Evolutionary conservation across 1,139 yeast species (phyloP), one percentile per base, ranked within the genome.

Genomic region (Scheffersomyces illinoinensis): DNA sequence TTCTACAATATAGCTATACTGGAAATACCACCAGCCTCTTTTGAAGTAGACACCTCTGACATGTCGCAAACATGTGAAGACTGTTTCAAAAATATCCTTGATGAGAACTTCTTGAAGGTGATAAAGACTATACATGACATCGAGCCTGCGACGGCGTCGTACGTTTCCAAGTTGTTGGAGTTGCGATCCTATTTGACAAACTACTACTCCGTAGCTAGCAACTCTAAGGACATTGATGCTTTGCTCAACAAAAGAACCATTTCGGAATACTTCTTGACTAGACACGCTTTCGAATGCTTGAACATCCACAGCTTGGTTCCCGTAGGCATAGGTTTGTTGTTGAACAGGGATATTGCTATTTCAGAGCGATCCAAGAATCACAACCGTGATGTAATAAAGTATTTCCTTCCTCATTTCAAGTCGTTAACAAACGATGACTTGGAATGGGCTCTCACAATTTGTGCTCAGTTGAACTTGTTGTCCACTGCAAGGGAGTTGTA

Each of bases 361-460:
- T 72, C 77, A 4, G 54, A 61, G 17, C 63, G 64, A 46, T 63
- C 75, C 0, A 54, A 55, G n/a, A 57, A 53, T 3, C 57, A 66
- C 51, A 67, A 86, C 39, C 76, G 82, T 62, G 77, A 78, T 53
- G 82, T 85, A 0, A 79, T 91, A 50, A 83, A 87, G 2, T 87
- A 86, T 57, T 80, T 84, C 57, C 75, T 91, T 48, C 93, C 93
- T 10, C 75, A 76, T 19, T 88, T 81, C 66, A 78, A 85, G 50
- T 86, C 86, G 66, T 75, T 81, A 55, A 84, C 88, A 7, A 88
- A 88, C 65, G 95, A 89, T 67, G 97, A 91, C 66, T 79, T 89
- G 62, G 96, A 90, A 69, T 90, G 96, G 96, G 85, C 89, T 43
- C 75, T 91, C 56, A 84, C 91, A 0, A 78, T 81, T 20, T 83